phyloP scores from a whole-genome alignment of 1,284 basidiomycete genomes.

The Ceraceosorus guamensis region DNA sequence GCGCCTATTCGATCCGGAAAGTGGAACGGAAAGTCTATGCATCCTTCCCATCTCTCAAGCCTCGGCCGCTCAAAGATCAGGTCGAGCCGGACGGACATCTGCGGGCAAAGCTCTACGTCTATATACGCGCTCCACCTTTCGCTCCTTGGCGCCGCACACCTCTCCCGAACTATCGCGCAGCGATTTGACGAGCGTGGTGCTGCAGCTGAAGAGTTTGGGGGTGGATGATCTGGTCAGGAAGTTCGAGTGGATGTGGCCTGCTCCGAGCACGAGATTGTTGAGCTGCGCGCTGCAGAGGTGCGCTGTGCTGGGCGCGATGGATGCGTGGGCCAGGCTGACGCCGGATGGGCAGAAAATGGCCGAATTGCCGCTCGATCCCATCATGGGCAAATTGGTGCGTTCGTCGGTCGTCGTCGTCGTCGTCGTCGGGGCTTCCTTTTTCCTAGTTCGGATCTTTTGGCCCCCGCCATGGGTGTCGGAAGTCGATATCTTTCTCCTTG shows the following conservation, averaged over 20 bases:
- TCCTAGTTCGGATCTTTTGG: no score
- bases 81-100: constrained; percentile 53
- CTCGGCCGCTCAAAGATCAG: constrained; percentile 49
- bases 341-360: constrained; percentile 55
- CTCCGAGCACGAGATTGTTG: constrained; percentile 75
- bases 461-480: no score
- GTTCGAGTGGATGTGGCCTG: constrained; percentile 81
- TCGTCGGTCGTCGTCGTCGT: neutral
- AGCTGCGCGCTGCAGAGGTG: constrained; percentile 68
- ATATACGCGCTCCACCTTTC: constrained; percentile 64
- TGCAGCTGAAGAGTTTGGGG: constrained; percentile 88
- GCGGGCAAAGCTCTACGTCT: constrained; percentile 88
- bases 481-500: no score
- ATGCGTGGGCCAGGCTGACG: constrained; percentile 53
- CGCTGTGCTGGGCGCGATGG: constrained; percentile 53
- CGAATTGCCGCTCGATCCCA: constrained; percentile 56
- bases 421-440: no score
- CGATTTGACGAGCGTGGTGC: constrained; percentile 76
- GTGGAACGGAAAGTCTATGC: constrained; percentile 46
- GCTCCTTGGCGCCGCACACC: constrained; percentile 61
- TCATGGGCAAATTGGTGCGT: constrained; percentile 57
- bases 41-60: constrained; percentile 47
- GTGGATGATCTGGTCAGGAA: constrained; percentile 65
- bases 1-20: constrained; percentile 39
- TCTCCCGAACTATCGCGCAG: constrained; percentile 81